Percentiles rank a stretch among this genome's conserved stretches.
Evolutionary conservation across 2,329 filamentous ascomycete species (phyloP).

Genomic region (Hypoxylon sp.): DNA sequence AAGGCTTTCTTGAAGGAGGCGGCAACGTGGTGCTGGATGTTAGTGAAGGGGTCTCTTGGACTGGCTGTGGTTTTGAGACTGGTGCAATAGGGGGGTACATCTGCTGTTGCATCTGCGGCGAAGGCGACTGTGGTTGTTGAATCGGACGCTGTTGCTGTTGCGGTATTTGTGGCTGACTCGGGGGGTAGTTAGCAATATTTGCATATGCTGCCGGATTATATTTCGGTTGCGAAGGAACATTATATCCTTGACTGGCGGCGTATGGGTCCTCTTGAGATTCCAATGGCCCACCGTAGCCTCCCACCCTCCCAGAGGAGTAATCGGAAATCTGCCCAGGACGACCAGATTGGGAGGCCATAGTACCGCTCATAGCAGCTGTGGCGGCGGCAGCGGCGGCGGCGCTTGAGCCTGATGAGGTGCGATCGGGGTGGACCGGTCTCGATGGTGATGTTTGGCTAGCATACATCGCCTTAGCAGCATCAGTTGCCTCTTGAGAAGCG

Average conservation of each 20-base stretch:
- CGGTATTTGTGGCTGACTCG: conserved; percentile 59
- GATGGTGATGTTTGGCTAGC: conserved; percentile 67
- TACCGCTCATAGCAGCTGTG: conserved; percentile 70
- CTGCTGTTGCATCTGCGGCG: conserved; percentile 52
- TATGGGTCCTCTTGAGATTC: conserved; percentile 54
- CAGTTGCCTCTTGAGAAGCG: conserved; percentile 68
- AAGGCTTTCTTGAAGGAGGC: conserved; percentile 67
- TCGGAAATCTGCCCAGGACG: conserved; percentile 50
- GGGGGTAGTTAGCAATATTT: conserved; percentile 68
- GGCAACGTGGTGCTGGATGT: conserved; percentile 54
- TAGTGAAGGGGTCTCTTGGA: conserved; percentile 58
- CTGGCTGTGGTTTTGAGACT: conserved; percentile 59
- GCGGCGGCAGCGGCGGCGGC: conserved; percentile 72
- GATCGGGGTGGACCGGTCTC: conserved; percentile 66
- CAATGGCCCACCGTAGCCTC: conserved; percentile 50
- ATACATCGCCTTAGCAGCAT: conserved; percentile 77
- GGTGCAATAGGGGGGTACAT: conserved; percentile 54
- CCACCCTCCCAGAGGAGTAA: conserved; percentile 56
- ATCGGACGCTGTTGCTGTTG: conserved; percentile 59
- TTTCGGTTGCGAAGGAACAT: conserved; percentile 65
- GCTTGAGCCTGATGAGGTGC: conserved; percentile 67
- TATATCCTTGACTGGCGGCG: conserved; percentile 49
- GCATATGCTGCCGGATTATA: conserved; percentile 87
- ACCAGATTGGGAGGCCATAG: conserved; percentile 56
- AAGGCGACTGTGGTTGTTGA: conserved; percentile 54